phyloP scores from a whole-genome alignment of 345 rosid species.

The Hevea brasiliensis region DNA sequence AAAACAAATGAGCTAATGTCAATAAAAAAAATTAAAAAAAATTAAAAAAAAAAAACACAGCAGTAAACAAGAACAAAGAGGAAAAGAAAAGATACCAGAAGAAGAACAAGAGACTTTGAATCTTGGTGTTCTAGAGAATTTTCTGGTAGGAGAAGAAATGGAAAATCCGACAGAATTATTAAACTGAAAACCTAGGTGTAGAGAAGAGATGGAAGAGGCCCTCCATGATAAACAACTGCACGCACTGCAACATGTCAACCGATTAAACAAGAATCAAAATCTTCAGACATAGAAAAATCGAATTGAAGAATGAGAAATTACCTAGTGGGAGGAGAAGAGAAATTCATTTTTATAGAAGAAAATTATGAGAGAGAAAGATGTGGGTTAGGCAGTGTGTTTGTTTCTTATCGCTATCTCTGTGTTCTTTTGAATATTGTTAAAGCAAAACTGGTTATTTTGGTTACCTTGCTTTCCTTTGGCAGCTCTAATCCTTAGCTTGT shows the following conservation, averaged over 20 bases:
- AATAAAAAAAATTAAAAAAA: background rate
- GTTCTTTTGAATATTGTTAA: too few relatives aligned
- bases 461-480: too few relatives aligned
- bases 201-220: constrained; percentile 32
- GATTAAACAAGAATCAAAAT: background rate
- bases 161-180: constrained; percentile 34
- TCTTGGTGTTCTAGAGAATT: constrained; percentile 23
- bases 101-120: constrained; percentile 45
- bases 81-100: constrained; percentile 17
- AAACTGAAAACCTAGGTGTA: constrained; percentile 41
- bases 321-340: constrained; percentile 27
- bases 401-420: too few relatives aligned
- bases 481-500: too few relatives aligned
- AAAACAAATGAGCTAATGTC: too few relatives aligned
- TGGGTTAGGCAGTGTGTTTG: too few relatives aligned
- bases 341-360: constrained; percentile 20
- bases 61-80: constrained; percentile 8
- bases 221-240: constrained; percentile 43
- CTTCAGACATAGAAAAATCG: background rate
- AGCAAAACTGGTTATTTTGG: too few relatives aligned
- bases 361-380: background rate
- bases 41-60: too few relatives aligned
- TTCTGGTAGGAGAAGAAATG: constrained; percentile 30
- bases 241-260: constrained; percentile 11
- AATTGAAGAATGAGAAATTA: constrained; percentile 2